Conservation (phyloP, 176 grass and related monocot species). For the Dactylis glomerata region DNA sequence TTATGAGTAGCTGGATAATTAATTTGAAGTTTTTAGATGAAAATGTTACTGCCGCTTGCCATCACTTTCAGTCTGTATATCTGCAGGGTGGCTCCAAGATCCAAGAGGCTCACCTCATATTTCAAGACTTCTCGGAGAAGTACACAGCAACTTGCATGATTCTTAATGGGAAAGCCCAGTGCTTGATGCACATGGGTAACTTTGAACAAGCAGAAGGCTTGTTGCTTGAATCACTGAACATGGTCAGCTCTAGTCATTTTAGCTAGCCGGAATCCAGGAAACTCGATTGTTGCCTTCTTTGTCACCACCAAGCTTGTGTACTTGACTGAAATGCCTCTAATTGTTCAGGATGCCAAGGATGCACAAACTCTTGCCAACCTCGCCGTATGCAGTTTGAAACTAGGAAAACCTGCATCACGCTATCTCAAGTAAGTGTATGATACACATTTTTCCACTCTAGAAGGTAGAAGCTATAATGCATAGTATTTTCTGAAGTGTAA, state of each 20-base stretch:
- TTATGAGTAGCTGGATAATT: no score
- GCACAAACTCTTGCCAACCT: slow-evolving; percentile 76
- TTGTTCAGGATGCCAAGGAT: slow-evolving; percentile 69
- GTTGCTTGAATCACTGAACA: slow-evolving; percentile 80
- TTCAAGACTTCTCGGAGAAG: slow-evolving; percentile 76
- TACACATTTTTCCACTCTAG: not conserved
- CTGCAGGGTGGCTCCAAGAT: slow-evolving; percentile 77
- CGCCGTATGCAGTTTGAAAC: slow-evolving; percentile 65
- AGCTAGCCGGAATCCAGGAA: not conserved
- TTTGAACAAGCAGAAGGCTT: slow-evolving; percentile 74
- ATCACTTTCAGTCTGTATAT: not conserved
- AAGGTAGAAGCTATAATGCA: not conserved
- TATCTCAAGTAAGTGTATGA: slow-evolving; percentile 57
- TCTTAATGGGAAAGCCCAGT: slow-evolving; percentile 77
- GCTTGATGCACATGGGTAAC: slow-evolving; percentile 69
- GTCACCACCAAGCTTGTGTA: not conserved
- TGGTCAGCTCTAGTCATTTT: slow-evolving; percentile 32
- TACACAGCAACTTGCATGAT: slow-evolving; percentile 68
- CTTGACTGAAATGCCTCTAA: not conserved
- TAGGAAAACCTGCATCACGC: slow-evolving; percentile 67
- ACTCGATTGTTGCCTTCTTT: not conserved
- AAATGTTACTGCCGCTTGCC: not conserved
- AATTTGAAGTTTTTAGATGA: no score
- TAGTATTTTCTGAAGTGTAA: not conserved
- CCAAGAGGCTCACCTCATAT: slow-evolving; percentile 73